Base-by-base conservation (phyloP, 495 filamentous ascomycete species). In the Lasiosphaeriaceae sp. region DNA sequence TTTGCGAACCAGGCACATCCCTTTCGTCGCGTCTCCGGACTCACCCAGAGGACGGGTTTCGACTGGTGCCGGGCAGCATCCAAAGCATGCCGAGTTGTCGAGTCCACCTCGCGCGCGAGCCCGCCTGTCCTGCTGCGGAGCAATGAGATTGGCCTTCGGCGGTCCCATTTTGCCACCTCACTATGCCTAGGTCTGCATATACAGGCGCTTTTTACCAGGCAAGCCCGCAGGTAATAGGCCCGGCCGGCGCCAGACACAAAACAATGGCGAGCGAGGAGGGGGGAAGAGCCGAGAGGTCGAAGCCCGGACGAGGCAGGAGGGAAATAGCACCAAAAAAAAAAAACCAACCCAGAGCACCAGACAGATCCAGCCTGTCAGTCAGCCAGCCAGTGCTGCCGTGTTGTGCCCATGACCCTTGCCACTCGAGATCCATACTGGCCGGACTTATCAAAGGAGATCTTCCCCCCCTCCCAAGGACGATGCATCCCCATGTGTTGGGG, bases 401-500 rank as follows among this genome's bases (percentile, higher is more conserved):
- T 71, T 66, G 62, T 67, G 52, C 66, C 62, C 60, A 43, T 58
- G 72, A 66, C 70, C 70, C 70, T 64, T 69, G 58, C 57, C 63
- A 50, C 73, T 67, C 69, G 66, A 68, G 58, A 65, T 58, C 59
- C 58, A 64, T 59, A 68, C 64, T 43, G 63, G 65, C 56, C 70
- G 63, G 68, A 74, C 69, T 74, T 73, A 72, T 73, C 71, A 75
- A 59, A 65, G 47, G 67, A 76, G 71, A 75, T 74, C 70, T 71
- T 72, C 66, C 70, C 67, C 71, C 52, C 26, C 26, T 12, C 14
- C 60, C 69, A 69, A 52, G 68, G 66, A 58, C 58, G 67, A 73
- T 73, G 72, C 72, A 73, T 72, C 70, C 71, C 62, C 67, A 74
- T 77, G 75, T 76, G 76, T 71, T 66, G 77, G 75, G 73, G 80